A percentile compares a stretch with the other conserved stretches of the same genome.
Evolutionary conservation across 2,329 filamentous ascomycete genomes (phyloP).

Genomic region (Aspergillus aculeatus): DNA sequence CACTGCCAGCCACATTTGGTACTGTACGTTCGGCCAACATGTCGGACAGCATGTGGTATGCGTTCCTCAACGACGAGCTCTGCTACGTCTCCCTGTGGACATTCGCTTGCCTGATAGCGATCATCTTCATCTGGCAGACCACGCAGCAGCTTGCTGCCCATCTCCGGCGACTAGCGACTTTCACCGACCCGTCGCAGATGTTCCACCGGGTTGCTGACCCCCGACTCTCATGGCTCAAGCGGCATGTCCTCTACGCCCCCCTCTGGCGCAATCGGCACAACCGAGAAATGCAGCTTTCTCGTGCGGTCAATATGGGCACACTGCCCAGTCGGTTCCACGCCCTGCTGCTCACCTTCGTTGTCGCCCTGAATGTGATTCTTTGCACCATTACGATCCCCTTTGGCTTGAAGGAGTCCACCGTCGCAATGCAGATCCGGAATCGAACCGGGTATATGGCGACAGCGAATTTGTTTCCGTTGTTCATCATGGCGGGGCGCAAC

Average conservation of each 20-base stretch:
- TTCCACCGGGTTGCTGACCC: background rate
- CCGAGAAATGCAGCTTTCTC: constrained; percentile 42
- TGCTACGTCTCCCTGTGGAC: constrained; percentile 6
- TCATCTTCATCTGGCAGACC: constrained; percentile 6
- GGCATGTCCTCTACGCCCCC: constrained; percentile 56
- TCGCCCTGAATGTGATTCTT: constrained; percentile 46
- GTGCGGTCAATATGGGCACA: constrained; percentile 43
- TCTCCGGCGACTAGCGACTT: constrained; percentile 3
- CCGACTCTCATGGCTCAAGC: constrained; percentile 3
- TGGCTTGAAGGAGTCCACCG: constrained; percentile 26
- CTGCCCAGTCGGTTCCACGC: constrained; percentile 47
- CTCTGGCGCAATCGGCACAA: constrained; percentile 44
- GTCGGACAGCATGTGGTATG: constrained; percentile 1
- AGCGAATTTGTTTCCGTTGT: constrained; percentile 43
- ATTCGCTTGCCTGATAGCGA: background rate
- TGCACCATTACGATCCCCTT: constrained; percentile 49
- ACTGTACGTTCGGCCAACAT: background rate
- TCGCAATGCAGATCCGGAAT: constrained; percentile 40
- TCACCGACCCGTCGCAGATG: background rate
- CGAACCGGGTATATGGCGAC: constrained; percentile 40
- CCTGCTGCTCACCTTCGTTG: constrained; percentile 36
- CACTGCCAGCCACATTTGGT: background rate
- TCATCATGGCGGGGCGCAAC: constrained; percentile 41
- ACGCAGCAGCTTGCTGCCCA: background rate
- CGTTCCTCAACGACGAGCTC: constrained; percentile 4